Base-by-base conservation (phyloP, 768 basidiomycete genomes). In the Suillus decipiens region DNA sequence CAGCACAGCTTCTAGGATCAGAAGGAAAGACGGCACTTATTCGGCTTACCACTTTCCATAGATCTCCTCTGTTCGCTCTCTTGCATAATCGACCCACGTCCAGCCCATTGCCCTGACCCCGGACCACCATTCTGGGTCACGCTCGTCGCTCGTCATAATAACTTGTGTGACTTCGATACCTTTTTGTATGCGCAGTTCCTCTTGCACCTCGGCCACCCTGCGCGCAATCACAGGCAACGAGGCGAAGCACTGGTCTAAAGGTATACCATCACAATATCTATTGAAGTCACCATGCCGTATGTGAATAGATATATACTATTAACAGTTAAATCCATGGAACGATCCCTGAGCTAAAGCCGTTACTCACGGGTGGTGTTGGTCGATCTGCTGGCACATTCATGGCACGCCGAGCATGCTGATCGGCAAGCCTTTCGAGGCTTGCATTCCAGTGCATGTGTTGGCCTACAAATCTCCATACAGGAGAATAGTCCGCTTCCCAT, bases 81-180 rank as follows among this genome's bases (percentile, higher is more conserved):
- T 45, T 9, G 80, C 75, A 69, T 85, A 85, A 68, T 88, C 81
- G 37, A 86, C 71, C 19, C 70, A 69, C 39, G 76, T 77, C 86
- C 87, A 89, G 1, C 86, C 86, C 41, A 78, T 65, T 50, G 73
- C 71, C 41, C 71, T 70, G 7, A 86, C 82, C 24, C 79, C 80
- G n/a, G 77, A 72, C 85, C 85, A 88, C 86, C 84, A 88, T n/a
- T 73, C 76, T 12, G 78, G 67, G 66, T 86, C 78, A 48, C 73
- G 68, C 69, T 89, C 87, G 68, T 89, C 88, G 64, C 86, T 88
- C 19, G 86, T 89, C 79, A 88, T 80, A 48, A 89, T 77, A 31
- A 89, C 83, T 65, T 84, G 79, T 6, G 81, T 72, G n/a, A 82
- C 82, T 10, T 63, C 71, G 6, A 84, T 72, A 4, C 83, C 81